Evolutionary conservation across 2,329 filamentous ascomycete species (phyloP), one percentile per base, ranked within the genome.

Genomic region (Taxawa tesnikishii): DNA sequence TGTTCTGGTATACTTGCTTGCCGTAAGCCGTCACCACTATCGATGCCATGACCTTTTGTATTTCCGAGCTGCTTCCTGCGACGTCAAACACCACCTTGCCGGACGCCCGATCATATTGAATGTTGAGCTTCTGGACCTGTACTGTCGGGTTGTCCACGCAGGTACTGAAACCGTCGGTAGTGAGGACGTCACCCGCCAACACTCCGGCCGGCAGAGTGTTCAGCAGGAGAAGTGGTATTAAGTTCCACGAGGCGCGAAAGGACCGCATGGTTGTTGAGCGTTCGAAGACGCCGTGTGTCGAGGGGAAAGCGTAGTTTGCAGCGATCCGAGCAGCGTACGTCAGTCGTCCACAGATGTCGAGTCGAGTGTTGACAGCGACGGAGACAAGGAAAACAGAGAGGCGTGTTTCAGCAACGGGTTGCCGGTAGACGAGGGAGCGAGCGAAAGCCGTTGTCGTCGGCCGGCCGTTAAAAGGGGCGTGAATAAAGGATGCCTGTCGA

Each of bases 11-110:
- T 15, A 94, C 73, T 39, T 79, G 58, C 37, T 73, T 73, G 38
- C 90, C 90, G 50, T 96, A 96, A 6, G 88, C 88, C 15, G 69
- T 79, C 24, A 94, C 81, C 14, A 73, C 68, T 37, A 96, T 64
- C 11, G 62, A 62, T 10, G 84, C 87, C 34, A 70, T 81, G 38
- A 96, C 83, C 43, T 94, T 87, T 54, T 90, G 83, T 43, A 69
- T 57, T 51, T 71, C 72, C 33, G 59, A 58, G 53, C 82, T 94
- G 38, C 70, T 75, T 39, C 88, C 90, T 19, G 77, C 73, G 14
- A 94, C 72, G 52, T 96, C 76, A 57, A 94, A 96, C 3, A 62
- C 71, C 39, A 96, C 70, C 29, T 69, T 70, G 51, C 81, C 76
- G 38, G 76, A 75, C 37, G 70, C 67, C 42, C 78, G 77, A 63